These are phyloP conservation scores for Effrenium voratum DNA, from an alignment of 73 alveolate genomes.

Conservation along the genomic window DNA sequence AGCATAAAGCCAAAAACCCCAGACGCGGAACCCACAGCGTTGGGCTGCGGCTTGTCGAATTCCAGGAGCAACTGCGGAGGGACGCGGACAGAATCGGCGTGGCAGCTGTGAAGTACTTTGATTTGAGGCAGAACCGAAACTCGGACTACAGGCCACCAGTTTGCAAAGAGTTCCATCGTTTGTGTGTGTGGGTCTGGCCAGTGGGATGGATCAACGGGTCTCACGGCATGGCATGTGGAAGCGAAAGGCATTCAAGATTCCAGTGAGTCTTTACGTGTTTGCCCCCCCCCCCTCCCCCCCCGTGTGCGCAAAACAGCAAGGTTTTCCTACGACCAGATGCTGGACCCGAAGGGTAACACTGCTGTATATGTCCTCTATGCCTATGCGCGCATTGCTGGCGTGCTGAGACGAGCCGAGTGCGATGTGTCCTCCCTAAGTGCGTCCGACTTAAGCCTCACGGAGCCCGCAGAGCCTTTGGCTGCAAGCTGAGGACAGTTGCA, in stretches of 20 bases:
- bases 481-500: conserved; percentile 27
- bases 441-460: conserved; percentile 93
- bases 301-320: background rate
- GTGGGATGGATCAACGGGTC: background rate
- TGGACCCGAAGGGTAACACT: conserved; percentile 99
- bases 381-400: conserved; percentile 99
- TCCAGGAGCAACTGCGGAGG: conserved; percentile 82
- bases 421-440: conserved; percentile 93
- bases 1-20: too few species aligned
- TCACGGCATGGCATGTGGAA: background rate
- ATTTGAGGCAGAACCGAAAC: conserved; percentile 98
- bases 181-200: background rate
- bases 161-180: background rate
- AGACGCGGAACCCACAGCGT: too few species aligned
- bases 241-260: background rate
- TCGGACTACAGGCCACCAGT: conserved; percentile 96
- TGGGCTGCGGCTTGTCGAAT: too few species aligned
- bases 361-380: conserved; percentile 99
- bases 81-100: conserved; percentile 94
- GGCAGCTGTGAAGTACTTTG: conserved; percentile 99
- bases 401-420: conserved; percentile 97
- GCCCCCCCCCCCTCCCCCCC: background rate
- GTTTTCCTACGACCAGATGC: conserved; percentile 99
- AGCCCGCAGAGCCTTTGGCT: conserved; percentile 94
- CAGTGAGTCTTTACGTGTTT: background rate